Conservation (phyloP, 768 basidiomycete species). For the Cyathus striatus region DNA sequence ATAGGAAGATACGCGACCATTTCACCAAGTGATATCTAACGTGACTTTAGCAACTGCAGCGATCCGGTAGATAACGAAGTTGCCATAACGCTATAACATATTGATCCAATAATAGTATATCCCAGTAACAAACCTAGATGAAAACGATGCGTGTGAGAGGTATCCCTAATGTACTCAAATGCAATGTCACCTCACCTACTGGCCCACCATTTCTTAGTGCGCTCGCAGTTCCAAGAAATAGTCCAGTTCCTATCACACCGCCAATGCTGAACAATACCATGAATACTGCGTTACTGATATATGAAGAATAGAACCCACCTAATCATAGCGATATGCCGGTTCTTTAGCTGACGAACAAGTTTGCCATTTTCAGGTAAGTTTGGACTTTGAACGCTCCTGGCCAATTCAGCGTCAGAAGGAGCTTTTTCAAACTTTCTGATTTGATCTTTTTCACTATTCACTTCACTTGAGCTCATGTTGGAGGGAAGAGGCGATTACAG, state of each 20-base stretch:
- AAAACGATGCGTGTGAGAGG: background rate
- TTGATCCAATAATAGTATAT: conserved; percentile 57
- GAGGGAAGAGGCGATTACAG: too few relatives aligned
- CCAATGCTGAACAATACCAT: conserved; percentile 40
- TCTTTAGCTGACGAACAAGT: conserved; percentile 63
- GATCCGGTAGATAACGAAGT: background rate
- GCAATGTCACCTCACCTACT: conserved; percentile 38
- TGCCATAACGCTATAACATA: conserved; percentile 73
- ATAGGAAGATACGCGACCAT: conserved; percentile 79
- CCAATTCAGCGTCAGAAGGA: conserved; percentile 15
- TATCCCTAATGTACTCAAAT: background rate
- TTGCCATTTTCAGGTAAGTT: conserved; percentile 12
- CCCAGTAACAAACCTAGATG: conserved; percentile 60
- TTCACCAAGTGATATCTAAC: conserved; percentile 62
- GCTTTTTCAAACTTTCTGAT: too few relatives aligned
- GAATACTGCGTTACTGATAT: background rate
- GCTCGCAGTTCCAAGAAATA: conserved; percentile 60
- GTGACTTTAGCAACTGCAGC: background rate
- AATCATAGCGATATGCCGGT: conserved; percentile 80
- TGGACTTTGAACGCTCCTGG: conserved; percentile 4
- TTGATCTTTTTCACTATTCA: too few relatives aligned
- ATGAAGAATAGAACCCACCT: conserved; percentile 31
- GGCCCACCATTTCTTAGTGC: conserved; percentile 57
- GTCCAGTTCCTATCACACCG: conserved; percentile 58
- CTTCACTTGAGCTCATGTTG: too few relatives aligned